phyloP scores from a whole-genome alignment of 371 early-diverging fungal genomes.

The Basidiobolus heterosporus region DNA sequence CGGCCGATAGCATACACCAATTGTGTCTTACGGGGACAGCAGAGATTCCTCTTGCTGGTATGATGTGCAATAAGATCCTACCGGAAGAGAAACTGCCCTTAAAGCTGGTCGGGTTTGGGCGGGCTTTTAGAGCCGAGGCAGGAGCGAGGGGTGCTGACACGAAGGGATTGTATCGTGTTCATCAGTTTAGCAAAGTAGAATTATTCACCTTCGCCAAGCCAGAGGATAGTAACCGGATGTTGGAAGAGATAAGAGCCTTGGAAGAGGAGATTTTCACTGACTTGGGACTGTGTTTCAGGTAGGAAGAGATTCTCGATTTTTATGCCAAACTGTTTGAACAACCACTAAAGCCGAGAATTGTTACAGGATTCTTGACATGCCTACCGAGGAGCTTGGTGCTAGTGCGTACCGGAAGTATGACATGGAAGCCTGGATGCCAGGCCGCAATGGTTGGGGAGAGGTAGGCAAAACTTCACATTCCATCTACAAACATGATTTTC shows the following conservation, averaged over 20 bases:
- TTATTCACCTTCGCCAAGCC: slow-evolving; percentile 63
- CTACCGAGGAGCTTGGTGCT: slow-evolving; percentile 80
- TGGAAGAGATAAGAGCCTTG: slow-evolving; percentile 50
- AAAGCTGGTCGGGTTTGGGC: slow-evolving; percentile 59
- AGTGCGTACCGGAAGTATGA: slow-evolving; percentile 84
- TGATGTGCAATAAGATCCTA: slow-evolving; percentile 47
- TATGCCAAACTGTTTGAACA: background rate
- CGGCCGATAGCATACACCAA: background rate
- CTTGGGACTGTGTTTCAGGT: slow-evolving; percentile 68
- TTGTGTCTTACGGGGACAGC: slow-evolving; percentile 77
- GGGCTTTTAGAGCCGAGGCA: slow-evolving; percentile 81
- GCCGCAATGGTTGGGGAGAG: slow-evolving; percentile 76
- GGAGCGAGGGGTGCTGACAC: slow-evolving; percentile 66
- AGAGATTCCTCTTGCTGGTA: slow-evolving; percentile 81
- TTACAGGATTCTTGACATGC: slow-evolving; percentile 71
- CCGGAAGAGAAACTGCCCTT: slow-evolving; percentile 40
- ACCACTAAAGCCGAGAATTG: background rate
- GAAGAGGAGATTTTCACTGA: slow-evolving; percentile 63
- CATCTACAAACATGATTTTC: background rate
- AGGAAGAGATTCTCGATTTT: slow-evolving; percentile 1
- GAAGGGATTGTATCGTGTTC: slow-evolving; percentile 80
- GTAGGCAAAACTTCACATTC: slow-evolving; percentile 14
- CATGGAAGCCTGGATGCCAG: slow-evolving; percentile 94
- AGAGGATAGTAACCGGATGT: slow-evolving; percentile 38
- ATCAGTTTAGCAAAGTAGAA: slow-evolving; percentile 89